Conservation (phyloP, 2,329 filamentous ascomycete species). For the Fusarium sp. region DNA sequence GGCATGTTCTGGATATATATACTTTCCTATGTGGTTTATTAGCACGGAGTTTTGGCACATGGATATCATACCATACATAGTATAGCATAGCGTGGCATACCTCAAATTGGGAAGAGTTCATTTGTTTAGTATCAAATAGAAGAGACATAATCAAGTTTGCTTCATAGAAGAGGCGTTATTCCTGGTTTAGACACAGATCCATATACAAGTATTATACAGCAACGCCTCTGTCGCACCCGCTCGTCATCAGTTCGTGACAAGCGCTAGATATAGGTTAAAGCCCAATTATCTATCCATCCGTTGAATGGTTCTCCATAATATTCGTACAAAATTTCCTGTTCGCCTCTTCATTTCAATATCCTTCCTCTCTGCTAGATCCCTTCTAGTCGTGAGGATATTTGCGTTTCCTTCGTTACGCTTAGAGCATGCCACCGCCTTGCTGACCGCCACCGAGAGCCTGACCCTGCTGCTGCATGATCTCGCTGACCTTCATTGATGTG, state of each 20-base stretch:
- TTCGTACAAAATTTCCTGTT: constrained; percentile 33
- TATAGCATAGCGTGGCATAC: constrained; percentile 19
- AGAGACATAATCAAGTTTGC: constrained; percentile 33
- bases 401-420: constrained; percentile 8
- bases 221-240: constrained; percentile 27
- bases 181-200: constrained; percentile 40
- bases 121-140: constrained; percentile 19
- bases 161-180: constrained; percentile 34
- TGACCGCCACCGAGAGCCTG: constrained; percentile 68
- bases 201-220: constrained; percentile 47
- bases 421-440: constrained; percentile 53
- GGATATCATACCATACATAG: constrained; percentile 13
- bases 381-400: background rate
- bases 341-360: background rate
- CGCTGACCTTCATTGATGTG: constrained; percentile 96
- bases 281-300: constrained; percentile 31
- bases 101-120: constrained; percentile 7
- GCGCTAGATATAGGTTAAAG: constrained; percentile 34
- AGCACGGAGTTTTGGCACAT: constrained; percentile 37
- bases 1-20: background rate
- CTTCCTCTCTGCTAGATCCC: constrained; percentile 6
- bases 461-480: constrained; percentile 93
- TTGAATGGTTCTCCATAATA: constrained; percentile 29
- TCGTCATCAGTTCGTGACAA: constrained; percentile 34
- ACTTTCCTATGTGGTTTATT: constrained; percentile 11